Percentiles rank a stretch among this genome's conserved stretches.
Evolutionary conservation across 2,329 filamentous ascomycete genomes (phyloP).

Genomic region (Aspergillus ochraceus): DNA sequence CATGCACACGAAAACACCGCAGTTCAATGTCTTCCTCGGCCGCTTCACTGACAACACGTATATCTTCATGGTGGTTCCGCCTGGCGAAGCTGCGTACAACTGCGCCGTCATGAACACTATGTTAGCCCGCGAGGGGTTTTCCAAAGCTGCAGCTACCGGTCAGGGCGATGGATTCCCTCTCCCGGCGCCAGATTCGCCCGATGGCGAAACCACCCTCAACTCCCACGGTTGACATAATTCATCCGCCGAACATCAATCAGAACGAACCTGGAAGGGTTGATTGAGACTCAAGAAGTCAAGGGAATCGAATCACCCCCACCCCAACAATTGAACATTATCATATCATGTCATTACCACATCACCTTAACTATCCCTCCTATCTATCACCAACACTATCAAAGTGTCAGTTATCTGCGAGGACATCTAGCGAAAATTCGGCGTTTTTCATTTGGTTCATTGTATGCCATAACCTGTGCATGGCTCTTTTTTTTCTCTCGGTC

Average conservation of each 20-base stretch:
- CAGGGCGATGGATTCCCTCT: constrained; percentile 45
- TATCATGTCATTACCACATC: no score
- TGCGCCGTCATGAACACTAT: constrained; percentile 86
- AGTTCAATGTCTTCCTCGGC: constrained; percentile 90
- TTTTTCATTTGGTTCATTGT: background rate
- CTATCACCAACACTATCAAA: background rate
- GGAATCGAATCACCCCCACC: background rate
- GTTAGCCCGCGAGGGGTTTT: constrained; percentile 79
- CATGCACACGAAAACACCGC: constrained; percentile 53
- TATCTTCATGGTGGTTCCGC: constrained; percentile 85
- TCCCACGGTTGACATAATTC: constrained; percentile 8
- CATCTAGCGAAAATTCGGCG: background rate
- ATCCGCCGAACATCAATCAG: constrained; percentile 2
- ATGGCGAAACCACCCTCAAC: constrained; percentile 17
- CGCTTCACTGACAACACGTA: constrained; percentile 98
- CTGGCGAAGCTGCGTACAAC: constrained; percentile 89
- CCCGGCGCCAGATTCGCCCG: constrained; percentile 32
- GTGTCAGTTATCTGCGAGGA: background rate
- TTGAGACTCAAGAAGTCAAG: background rate
- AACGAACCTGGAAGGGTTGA: background rate
- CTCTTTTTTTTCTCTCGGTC: background rate
- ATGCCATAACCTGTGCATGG: background rate
- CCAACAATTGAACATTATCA: background rate
- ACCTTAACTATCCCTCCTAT: background rate
- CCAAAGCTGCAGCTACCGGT: constrained; percentile 55